Evolutionary conservation across 108 stramenopile genomes (phyloP), one percentile per base, ranked within the genome.

Genomic region (Stephanodiscus minutulus): DNA sequence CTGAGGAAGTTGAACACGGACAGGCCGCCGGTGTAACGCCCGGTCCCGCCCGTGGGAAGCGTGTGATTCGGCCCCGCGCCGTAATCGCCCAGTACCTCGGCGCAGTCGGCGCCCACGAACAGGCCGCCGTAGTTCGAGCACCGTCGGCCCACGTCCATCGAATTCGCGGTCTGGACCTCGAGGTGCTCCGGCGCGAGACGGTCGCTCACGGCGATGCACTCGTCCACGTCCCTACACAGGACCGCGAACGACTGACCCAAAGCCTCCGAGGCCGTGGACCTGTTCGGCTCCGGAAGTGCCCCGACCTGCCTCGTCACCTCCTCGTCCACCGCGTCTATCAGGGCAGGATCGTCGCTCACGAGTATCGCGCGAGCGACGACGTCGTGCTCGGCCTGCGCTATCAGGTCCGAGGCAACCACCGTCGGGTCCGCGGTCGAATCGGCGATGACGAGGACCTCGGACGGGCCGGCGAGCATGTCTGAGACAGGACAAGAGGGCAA

Each of bases 51-150:
- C 0, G 99, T 99, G 43, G 99, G 99, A 36, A 99, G 77, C 9
- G 98, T 98, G 81, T 99, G 99, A 86, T 99, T 99, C 7, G 99
- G 99, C 28, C 99, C 99, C 10, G 97, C 97, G 25, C 98, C 99
- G 70, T 99, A 98, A 82, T 99, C 99, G 50, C 99, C 99, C 46
- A 98, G 70, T 7, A 98, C 99, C 85, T 98, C 99, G 15, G 99
- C 98, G 2, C 97, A 93, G 65, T 95, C 77, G 20, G 82, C 73
- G 8, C 99, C 99, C 59, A 99, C 84, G 71, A 99, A 99, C 53
- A 98, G 76, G 7, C 97, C 98, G 21, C 99, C 99, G 74, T 98
- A 99, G 74, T 96, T 95, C 11, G 67, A 73, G 68, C 96, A 97
- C 12, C 66, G 59, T 29, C 83, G 50, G 12, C 85, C 94, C 21